These are phyloP conservation scores for Endoconidiophora laricicola DNA, from an alignment of 2,329 filamentous ascomycete species.

Conservation along the genomic window DNA sequence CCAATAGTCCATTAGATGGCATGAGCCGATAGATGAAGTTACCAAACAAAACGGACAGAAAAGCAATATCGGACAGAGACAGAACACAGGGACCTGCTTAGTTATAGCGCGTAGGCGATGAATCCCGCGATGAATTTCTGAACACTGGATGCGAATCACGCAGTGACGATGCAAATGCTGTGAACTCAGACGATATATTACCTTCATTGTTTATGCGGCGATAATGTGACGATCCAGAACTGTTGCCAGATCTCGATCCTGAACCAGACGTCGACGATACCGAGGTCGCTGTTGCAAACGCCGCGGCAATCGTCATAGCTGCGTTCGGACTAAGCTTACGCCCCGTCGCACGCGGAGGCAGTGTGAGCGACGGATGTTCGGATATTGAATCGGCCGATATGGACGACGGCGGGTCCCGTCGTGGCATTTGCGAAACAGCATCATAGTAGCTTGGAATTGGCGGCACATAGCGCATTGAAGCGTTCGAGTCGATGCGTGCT, in stretches of 20 bases:
- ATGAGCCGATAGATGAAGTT: too few species aligned
- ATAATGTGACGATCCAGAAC: neutral
- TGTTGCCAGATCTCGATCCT: neutral
- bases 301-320: neutral
- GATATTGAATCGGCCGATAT: slow-evolving; percentile 1
- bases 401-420: slow-evolving; percentile 2
- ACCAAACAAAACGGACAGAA: too few species aligned
- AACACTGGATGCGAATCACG: neutral
- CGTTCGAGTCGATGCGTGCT: slow-evolving; percentile 33
- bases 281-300: neutral
- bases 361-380: neutral
- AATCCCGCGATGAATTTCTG: neutral
- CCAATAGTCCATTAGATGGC: too few species aligned
- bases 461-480: slow-evolving; percentile 29
- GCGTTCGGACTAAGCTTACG: neutral
- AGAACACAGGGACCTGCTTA: neutral
- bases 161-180: slow-evolving; percentile 7
- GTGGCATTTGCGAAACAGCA: slow-evolving; percentile 39
- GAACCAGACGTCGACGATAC: too few species aligned
- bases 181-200: slow-evolving; percentile 5
- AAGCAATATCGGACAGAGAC: too few species aligned
- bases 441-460: slow-evolving; percentile 75
- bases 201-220: neutral
- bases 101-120: slow-evolving; percentile 1
- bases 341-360: neutral